phyloP scores from a whole-genome alignment of 192 early-diverging fungal species.

The Bifiguratus adelaidae region DNA sequence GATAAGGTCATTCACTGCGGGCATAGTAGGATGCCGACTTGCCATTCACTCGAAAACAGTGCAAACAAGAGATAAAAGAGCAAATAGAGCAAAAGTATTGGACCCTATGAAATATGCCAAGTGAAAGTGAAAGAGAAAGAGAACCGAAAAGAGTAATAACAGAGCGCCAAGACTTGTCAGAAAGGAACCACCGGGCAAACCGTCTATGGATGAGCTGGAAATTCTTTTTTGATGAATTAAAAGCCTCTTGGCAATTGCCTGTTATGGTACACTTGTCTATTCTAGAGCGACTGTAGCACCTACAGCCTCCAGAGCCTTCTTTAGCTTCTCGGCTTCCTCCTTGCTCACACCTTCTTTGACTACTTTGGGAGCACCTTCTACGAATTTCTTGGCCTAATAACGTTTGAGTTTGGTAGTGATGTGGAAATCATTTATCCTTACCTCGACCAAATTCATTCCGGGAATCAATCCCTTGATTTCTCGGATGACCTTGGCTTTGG shows the following conservation, averaged over 20 bases:
- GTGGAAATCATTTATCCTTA: slow-evolving; percentile 12
- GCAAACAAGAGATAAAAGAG: no score
- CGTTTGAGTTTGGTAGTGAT: neutral
- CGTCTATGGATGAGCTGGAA: neutral
- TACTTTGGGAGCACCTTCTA: slow-evolving; percentile 94
- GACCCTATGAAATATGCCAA: neutral
- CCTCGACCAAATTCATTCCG: slow-evolving; percentile 90
- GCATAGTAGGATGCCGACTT: no score
- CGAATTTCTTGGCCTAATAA: slow-evolving; percentile 96
- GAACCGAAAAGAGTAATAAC: neutral
- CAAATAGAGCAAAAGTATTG: neutral
- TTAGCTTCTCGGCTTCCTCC: slow-evolving; percentile 97
- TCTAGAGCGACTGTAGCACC: slow-evolving; percentile 93
- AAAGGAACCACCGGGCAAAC: neutral
- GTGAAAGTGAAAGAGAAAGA: neutral
- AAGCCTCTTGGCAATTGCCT: neutral
- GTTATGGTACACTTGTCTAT: slow-evolving; percentile 47
- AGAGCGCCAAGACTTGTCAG: neutral
- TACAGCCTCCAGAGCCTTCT: slow-evolving; percentile 85
- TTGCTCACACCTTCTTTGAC: slow-evolving; percentile 81
- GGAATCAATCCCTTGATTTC: slow-evolving; percentile 93
- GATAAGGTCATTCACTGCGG: no score
- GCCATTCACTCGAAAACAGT: no score
- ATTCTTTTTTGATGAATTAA: neutral
- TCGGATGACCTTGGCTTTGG: slow-evolving; percentile 97